Percentiles rank a stretch among this genome's conserved stretches.
phyloP scores from a whole-genome alignment of 495 filamentous ascomycete species.

The Aspergillus kassunensis region DNA sequence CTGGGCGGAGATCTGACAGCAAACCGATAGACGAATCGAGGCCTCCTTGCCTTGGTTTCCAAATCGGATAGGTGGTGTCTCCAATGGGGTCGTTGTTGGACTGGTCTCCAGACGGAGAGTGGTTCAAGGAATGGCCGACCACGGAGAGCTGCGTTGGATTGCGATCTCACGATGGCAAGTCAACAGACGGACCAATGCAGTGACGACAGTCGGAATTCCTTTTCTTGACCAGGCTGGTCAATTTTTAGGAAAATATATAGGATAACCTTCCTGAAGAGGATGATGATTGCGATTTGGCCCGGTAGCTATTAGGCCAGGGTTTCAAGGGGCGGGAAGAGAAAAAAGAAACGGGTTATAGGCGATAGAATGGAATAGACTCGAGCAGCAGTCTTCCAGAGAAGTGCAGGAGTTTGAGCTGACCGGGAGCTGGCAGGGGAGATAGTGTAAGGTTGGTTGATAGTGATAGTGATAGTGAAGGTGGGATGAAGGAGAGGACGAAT shows the following conservation, averaged over 20 bases:
- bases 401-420: constrained; percentile 5
- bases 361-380: constrained; percentile 7
- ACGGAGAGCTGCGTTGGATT: constrained; percentile 1
- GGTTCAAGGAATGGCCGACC: background rate
- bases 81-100: background rate
- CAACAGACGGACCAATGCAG: background rate
- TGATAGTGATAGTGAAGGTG: background rate
- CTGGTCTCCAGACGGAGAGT: background rate
- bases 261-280: background rate
- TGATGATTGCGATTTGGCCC: constrained; percentile 29
- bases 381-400: constrained; percentile 26
- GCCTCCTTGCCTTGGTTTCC: constrained; percentile 10
- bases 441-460: constrained; percentile 8
- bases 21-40: constrained; percentile 24
- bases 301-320: constrained; percentile 8
- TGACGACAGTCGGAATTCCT: background rate
- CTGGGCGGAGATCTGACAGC: constrained; percentile 27
- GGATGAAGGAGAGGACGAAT: background rate
- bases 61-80: constrained; percentile 3
- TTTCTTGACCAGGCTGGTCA: background rate
- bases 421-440: background rate
- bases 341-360: constrained; percentile 13
- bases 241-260: background rate
- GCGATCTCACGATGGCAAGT: background rate
- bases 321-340: constrained; percentile 6